phyloP scores from a whole-genome alignment of 768 basidiomycete genomes.

The Amanita inopinata region DNA sequence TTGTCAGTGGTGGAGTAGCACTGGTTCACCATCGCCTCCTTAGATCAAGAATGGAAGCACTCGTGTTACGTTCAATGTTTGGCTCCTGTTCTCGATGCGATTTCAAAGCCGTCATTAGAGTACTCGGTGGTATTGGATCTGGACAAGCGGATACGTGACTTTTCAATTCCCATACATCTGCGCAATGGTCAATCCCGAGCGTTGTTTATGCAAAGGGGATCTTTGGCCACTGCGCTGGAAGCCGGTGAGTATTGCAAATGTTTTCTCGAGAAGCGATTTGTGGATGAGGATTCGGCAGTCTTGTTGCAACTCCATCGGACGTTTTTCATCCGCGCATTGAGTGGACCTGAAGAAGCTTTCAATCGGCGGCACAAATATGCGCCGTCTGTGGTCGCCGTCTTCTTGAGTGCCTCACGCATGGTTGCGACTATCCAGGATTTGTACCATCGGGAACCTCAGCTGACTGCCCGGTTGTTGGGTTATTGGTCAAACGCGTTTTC shows the following conservation, averaged over 20 bases:
- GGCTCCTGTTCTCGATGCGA: slow-evolving; percentile 49
- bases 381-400: slow-evolving; percentile 61
- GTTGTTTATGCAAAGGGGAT: slow-evolving; percentile 50
- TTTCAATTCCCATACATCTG: slow-evolving; percentile 40
- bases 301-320: slow-evolving; percentile 58
- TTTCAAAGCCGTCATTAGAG: slow-evolving; percentile 43
- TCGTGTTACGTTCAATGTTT: slow-evolving; percentile 50
- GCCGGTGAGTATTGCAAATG: slow-evolving; percentile 32
- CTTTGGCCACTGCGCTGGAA: slow-evolving; percentile 49
- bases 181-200: slow-evolving; percentile 35
- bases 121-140: slow-evolving; percentile 43
- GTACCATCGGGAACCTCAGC: slow-evolving; percentile 46
- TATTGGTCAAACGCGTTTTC: slow-evolving; percentile 49
- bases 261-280: no score
- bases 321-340: slow-evolving; percentile 58
- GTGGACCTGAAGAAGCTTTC: slow-evolving; percentile 46
- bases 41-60: slow-evolving; percentile 68
- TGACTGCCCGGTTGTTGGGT: slow-evolving; percentile 43
- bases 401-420: slow-evolving; percentile 53
- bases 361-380: slow-evolving; percentile 56
- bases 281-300: slow-evolving; percentile 26
- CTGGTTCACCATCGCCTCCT: slow-evolving; percentile 10
- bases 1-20: background rate
- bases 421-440: slow-evolving; percentile 50
- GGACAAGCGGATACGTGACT: slow-evolving; percentile 53